Conservation (phyloP, 129 eudicot genomes). For the Logfia minima region DNA sequence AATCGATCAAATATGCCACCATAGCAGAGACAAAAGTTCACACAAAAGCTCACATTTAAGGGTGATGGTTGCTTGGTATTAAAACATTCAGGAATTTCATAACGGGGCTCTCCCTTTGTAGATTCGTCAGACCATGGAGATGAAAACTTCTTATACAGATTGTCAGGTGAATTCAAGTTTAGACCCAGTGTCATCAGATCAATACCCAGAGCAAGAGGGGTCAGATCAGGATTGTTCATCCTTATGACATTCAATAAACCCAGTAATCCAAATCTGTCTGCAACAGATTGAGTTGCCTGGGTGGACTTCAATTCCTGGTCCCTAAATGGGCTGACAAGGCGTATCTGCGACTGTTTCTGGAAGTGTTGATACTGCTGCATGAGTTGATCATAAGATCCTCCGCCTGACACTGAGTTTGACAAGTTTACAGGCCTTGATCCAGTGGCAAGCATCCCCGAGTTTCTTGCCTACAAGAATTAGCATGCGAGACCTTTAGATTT, state of each 20-base stretch:
- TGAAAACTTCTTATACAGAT: conserved; percentile 69
- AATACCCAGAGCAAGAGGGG: conserved; percentile 81
- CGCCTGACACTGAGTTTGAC: conserved; percentile 48
- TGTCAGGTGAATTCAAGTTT: conserved; percentile 76
- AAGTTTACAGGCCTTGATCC: conserved; percentile 57
- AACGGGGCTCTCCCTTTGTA: conserved; percentile 83
- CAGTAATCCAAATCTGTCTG: conserved; percentile 69
- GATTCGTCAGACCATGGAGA: conserved; percentile 99
- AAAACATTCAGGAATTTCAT: conserved; percentile 70
- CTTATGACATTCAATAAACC: conserved; percentile 74
- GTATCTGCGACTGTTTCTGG: conserved; percentile 73
- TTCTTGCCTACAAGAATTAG: conserved; percentile 40
- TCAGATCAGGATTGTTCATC: conserved; percentile 72
- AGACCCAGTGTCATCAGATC: conserved; percentile 83
- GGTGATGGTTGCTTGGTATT: conserved; percentile 62
- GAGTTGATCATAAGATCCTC: conserved; percentile 59
- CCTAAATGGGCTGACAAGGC: conserved; percentile 58
- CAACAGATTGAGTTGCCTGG: conserved; percentile 52
- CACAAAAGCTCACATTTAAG: conserved; percentile 47
- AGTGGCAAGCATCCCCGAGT: conserved; percentile 46
- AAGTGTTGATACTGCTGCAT: conserved; percentile 86
- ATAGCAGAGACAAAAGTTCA: conserved; percentile 4
- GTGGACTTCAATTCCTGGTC: conserved; percentile 68
- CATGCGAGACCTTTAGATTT: conserved; percentile 17
- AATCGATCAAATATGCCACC: background rate